Base-by-base conservation (phyloP, 164 flowering plant genomes). In the Saururus chinensis region DNA sequence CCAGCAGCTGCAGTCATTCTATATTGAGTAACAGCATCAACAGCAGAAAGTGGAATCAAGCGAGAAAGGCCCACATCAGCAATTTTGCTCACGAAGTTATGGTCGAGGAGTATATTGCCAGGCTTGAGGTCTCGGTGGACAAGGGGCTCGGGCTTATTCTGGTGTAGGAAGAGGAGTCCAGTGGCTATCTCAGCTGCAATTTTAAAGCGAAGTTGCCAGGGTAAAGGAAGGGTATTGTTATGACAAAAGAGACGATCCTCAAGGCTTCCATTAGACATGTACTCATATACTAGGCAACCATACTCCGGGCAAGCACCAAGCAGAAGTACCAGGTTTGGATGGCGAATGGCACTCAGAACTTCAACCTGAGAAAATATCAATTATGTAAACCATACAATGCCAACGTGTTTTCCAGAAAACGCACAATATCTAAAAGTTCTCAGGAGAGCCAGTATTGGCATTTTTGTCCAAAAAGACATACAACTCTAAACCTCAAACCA, bases 71-170 rank as follows among this genome's bases (percentile, higher is more conserved):
- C 86, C 12, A 82, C 86, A 51, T 82, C 86, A 40, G 78, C 64
- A 13, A 82, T 79, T 64, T 82, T 82, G 59, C 81, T 75, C n/a
- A 71, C 79, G 37, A 74, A 77, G 66, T 80, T 80, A 41, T 69
- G 60, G 75, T 82, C 87, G 14, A 82, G 76, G 60, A 82, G 74
- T 56, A 82, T 79, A 71, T 82, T 82, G n/a, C 66, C 81, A 0
- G 87, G 87, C 69, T 82, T 82, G 23, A 82, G 81, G 68, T 82
- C 86, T 4, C 86, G 80, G 64, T 82, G 86, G 42, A 82, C 86
- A 17, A 82, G 60, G 6, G 86, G 84, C 59, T 82, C 86, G 20
- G 86, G 86, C 75, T 78, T 82, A 24, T 78, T 72, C 70, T 80
- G 84, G 64, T 82, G 87, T 53, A 82, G 77, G 66, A 80, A 82